Evolutionary conservation across 1,284 basidiomycete species (phyloP), one percentile per base, ranked within the genome.

Genomic region (Anthracocystis panici-leucophaei): DNA sequence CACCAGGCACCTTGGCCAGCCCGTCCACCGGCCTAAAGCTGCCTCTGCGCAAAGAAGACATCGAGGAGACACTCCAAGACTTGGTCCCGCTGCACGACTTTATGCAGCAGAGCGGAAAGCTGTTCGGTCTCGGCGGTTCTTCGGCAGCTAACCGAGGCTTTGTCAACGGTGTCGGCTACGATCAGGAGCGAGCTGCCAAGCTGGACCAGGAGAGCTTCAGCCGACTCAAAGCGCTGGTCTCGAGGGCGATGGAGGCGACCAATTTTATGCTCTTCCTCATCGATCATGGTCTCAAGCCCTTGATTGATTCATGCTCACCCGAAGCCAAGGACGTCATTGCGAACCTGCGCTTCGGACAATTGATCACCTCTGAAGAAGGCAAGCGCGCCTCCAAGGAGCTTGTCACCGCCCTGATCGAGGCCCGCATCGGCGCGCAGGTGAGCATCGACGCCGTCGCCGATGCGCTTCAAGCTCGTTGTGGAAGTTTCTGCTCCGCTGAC

Each of bases 401-500:
- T 12, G 79, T 81, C 45, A 81, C 75, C 10, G 92, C 95, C 38
- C 90, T 99, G 73, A 99, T 99, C 79, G 94, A 99, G 86, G 93
- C 95, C 81, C 96, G 98, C 84, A 98, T 98, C 78, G 93, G 93
- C 16, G 93, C 96, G 82, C 94, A 97, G 84, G 92, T 95, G 54
- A 94, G 93, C 80, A 95, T 96, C 83, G 97, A 99, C 86, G 93
- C 93, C 3, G 93, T 99, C 80, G 96, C 94, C 80, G 93, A 97
- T 79, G 91, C 94, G 57, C 87, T 99, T 35, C 96, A 99, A 84
- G 91, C 93, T 82, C 90, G 94, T 82, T 99, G 97, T 82, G 95
- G 95, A 0, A 93, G 93, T 20, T 99, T 99, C 89, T 98, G 95
- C 86, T 95, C 94, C 80, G 92, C 96, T 0, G 97, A 97, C 82